Evolutionary conservation across 352 stramenopile genomes (phyloP).

Genomic region (Ochromonadaceae sp.): DNA sequence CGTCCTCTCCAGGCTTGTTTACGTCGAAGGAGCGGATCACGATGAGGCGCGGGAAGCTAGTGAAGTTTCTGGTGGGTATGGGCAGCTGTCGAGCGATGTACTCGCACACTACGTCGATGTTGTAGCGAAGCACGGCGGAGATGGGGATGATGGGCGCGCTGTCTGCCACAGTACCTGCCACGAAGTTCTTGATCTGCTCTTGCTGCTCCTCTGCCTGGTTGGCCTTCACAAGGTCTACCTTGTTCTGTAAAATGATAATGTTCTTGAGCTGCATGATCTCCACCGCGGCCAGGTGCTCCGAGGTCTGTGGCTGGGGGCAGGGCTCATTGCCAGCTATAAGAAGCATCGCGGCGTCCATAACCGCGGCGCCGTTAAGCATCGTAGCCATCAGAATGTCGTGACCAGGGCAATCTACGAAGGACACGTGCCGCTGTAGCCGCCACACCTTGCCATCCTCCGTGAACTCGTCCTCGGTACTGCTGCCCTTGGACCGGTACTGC

Average conservation of each 20-base stretch:
- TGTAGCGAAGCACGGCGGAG: constrained; percentile 98
- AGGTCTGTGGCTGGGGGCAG: constrained; percentile 98
- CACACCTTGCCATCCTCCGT: constrained; percentile 67
- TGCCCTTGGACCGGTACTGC: constrained; percentile 63
- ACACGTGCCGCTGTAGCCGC: constrained; percentile 85
- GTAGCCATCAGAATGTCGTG: constrained; percentile 99
- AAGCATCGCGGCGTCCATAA: constrained; percentile 98
- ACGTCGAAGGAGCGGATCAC: constrained; percentile 99
- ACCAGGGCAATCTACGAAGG: constrained; percentile 98
- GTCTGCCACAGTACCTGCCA: constrained; percentile 77
- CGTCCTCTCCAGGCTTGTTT: constrained; percentile 98
- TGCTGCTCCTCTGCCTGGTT: constrained; percentile 91
- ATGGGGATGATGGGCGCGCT: constrained; percentile 98
- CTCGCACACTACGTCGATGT: constrained; percentile 99
- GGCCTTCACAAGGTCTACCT: constrained; percentile 99
- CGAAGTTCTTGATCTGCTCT: constrained; percentile 72
- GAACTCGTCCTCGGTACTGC: constrained; percentile 63
- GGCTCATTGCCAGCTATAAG: constrained; percentile 93
- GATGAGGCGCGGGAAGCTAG: constrained; percentile 89
- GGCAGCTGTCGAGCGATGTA: constrained; percentile 98
- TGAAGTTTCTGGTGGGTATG: constrained; percentile 94
- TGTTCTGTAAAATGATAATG: constrained; percentile 99
- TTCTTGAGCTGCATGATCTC: constrained; percentile 99
- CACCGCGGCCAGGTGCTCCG: constrained; percentile 96
- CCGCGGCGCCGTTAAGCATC: constrained; percentile 99